A percentile compares a stretch with the other conserved stretches of the same genome.
Conservation (phyloP, 805 yeast genomes). For the Clavispora vitiphila region DNA sequence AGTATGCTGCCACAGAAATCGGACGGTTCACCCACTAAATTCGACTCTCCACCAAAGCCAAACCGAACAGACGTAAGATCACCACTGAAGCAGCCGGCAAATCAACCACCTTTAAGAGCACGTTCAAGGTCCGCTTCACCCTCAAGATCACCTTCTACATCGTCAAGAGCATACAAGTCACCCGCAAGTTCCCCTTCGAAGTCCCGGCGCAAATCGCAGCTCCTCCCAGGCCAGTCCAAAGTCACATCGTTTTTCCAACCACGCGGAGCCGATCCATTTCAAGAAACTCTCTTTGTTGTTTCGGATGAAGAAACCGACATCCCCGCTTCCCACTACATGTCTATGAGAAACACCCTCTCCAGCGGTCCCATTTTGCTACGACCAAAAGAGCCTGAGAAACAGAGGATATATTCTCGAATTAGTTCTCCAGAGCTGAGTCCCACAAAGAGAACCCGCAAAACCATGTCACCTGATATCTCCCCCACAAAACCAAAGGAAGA, state of each 20-base stretch:
- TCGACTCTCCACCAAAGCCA: neutral
- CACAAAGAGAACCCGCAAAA: conserved; percentile 6
- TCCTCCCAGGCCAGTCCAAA: conserved; percentile 16
- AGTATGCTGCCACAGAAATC: conserved; percentile 6
- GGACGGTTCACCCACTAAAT: neutral
- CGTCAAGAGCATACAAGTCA: too few species aligned
- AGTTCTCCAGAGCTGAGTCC: conserved; percentile 14
- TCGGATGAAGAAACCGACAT: conserved; percentile 9
- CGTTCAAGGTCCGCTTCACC: too few species aligned
- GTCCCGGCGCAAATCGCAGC: conserved; percentile 1
- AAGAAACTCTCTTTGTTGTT: conserved; percentile 6
- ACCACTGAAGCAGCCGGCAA: neutral
- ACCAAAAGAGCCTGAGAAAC: neutral
- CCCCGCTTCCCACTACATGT: neutral
- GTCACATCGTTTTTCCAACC: conserved; percentile 13
- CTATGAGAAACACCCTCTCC: conserved; percentile 4
- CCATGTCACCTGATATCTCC: conserved; percentile 12
- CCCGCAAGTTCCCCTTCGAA: too few species aligned
- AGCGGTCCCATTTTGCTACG: conserved; percentile 6
- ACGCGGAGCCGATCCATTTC: conserved; percentile 3
- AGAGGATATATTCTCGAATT: conserved; percentile 1
- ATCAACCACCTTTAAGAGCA: neutral
- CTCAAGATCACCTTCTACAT: too few species aligned
- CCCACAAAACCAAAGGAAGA: conserved; percentile 8
- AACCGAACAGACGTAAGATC: neutral